Base-by-base conservation (phyloP, 2,329 filamentous ascomycete species). In the Biscogniauxia mediterranea region DNA sequence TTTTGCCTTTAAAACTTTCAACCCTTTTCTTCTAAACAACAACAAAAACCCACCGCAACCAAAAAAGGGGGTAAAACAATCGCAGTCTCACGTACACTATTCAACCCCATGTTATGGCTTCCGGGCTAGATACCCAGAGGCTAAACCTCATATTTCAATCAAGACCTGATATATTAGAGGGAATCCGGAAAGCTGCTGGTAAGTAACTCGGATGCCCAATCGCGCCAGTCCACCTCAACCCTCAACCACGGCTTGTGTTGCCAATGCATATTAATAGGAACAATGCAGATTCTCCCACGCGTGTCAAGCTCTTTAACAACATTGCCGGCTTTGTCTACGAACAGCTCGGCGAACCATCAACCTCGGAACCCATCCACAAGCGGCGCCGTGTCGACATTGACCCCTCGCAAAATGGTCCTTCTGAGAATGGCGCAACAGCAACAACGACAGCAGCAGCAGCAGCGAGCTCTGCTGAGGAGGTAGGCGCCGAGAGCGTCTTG, bases 141-240 rank as follows among this genome's bases (percentile, higher is more conserved):
- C 76, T 87, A 58, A 76, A 75, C 62, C 74, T 77, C 59, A 79
- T 86, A 65, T 87, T 88, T 70, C 74, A 81, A 60, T 78, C 82
- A 49, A 79, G 84, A 55, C 83, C 83, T 6, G 84, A 88, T 64
- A 82, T 88, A 61, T 68, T 87, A 19, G 71, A 80, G 13, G 79
- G 78, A 60, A 86, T 88, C 68, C 75, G 80, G 61, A 74, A 77
- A 65, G 81, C 81, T 61, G 83, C 84, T 25, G 83, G 83, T 85
- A 76, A 64, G 77, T 32, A 32, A 32, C 65, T 55, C 51, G 7
- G 7, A 23, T 55, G 26, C 25, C 4, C 15, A 32, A 38, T 3
- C 42, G 1, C 28, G 1, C 15, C 26, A 25, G 15, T 42, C 23
- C 23, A 2, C 23, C 23, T 23, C 23, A 5, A 23, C 23, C n/a